These are phyloP conservation scores for Helianthus tuberosus DNA, from an alignment of 129 eudicot species.

Conservation along the genomic window DNA sequence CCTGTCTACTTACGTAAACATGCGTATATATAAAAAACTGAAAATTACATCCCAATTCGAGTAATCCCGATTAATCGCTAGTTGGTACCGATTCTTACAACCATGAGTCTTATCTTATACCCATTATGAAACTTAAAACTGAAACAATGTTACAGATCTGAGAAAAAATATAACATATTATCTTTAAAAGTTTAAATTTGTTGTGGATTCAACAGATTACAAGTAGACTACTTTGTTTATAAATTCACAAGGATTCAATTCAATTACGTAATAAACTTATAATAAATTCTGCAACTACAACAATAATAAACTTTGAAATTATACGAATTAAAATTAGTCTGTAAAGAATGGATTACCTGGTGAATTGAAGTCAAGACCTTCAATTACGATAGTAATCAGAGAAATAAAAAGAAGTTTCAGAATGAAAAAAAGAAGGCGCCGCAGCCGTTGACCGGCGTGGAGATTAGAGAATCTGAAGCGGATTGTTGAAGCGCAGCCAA, in stretches of 20 bases:
- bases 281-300: neutral
- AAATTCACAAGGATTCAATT: neutral
- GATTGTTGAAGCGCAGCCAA: slow-evolving; percentile 18
- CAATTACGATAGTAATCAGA: too few relatives aligned
- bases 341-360: neutral
- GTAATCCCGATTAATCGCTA: too few relatives aligned
- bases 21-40: too few relatives aligned
- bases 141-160: slow-evolving; percentile 1
- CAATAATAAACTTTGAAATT: too few relatives aligned
- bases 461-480: neutral
- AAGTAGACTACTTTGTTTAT: too few relatives aligned
- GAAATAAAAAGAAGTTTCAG: too few relatives aligned
- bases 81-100: too few relatives aligned
- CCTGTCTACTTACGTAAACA: too few relatives aligned
- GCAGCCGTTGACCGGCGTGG: slow-evolving; percentile 30
- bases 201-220: too few relatives aligned
- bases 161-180: too few relatives aligned
- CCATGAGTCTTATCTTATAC: neutral
- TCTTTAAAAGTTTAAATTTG: neutral
- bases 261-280: neutral
- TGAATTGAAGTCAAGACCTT: neutral
- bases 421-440: neutral
- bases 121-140: neutral
- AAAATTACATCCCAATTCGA: too few relatives aligned
- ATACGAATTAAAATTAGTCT: neutral